These are phyloP conservation scores for Klebsormidium nitens DNA, from an alignment of 139 green algal genomes.

Conservation along the genomic window DNA sequence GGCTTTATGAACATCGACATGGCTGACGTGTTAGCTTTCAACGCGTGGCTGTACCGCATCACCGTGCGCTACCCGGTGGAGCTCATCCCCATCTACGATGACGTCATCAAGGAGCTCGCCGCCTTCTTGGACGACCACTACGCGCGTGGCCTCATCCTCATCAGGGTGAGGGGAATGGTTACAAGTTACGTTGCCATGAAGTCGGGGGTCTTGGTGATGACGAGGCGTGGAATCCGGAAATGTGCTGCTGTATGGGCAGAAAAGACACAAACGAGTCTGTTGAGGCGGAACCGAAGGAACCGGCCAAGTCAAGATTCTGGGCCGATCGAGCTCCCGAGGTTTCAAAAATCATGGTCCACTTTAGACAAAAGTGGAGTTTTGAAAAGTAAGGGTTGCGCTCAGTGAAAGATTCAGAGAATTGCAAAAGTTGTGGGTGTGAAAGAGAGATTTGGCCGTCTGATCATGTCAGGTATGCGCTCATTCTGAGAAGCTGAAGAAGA, in stretches of 20 bases:
- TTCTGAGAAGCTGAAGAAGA: no score
- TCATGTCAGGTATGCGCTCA: no score
- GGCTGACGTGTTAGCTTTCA: slow-evolving; percentile 59
- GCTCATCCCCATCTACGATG: slow-evolving; percentile 50
- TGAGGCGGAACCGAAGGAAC: no score
- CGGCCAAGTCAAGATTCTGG: no score
- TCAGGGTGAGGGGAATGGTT: no score
- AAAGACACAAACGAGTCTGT: slow-evolving; percentile 1
- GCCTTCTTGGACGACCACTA: slow-evolving; percentile 5
- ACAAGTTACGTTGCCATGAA: neutral
- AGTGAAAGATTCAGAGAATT: no score
- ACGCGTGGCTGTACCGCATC: slow-evolving; percentile 67
- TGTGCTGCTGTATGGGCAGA: neutral
- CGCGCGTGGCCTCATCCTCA: neutral
- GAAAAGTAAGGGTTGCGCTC: no score
- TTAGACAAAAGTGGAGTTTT: no score
- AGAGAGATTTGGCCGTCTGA: no score
- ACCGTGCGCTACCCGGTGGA: slow-evolving; percentile 74
- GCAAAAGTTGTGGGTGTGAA: no score
- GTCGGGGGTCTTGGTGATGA: slow-evolving; percentile 24
- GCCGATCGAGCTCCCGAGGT: no score
- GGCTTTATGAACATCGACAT: slow-evolving; percentile 78
- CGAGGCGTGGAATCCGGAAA: neutral
- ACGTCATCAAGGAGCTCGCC: slow-evolving; percentile 10
- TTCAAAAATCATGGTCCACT: no score